phyloP scores from a whole-genome alignment of 108 stramenopile genomes.

The Mediolabrus comicus region DNA sequence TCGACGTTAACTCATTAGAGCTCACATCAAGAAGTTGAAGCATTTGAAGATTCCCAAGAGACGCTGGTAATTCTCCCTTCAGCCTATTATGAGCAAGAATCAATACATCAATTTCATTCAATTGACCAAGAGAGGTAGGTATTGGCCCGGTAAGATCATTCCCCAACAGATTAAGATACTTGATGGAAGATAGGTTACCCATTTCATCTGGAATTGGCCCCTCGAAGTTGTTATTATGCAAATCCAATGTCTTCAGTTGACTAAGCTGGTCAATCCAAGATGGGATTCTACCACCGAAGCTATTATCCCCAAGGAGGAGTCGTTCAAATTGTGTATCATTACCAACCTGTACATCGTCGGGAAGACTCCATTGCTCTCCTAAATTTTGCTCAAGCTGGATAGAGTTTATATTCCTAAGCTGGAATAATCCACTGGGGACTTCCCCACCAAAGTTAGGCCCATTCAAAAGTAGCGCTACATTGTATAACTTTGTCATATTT shows the following conservation, averaged over 20 bases:
- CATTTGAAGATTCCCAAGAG: neutral
- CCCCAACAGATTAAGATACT: conserved; percentile 2
- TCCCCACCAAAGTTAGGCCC: conserved; percentile 9
- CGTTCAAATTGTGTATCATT: neutral
- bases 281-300: neutral
- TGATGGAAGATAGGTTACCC: neutral
- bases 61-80: neutral
- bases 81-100: neutral
- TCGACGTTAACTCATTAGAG: conserved; percentile 7
- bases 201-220: neutral
- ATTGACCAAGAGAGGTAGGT: conserved; percentile 3
- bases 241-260: neutral
- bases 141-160: conserved; percentile 4
- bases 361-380: neutral
- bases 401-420: neutral
- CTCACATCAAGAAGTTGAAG: conserved; percentile 1
- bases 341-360: neutral
- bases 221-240: neutral
- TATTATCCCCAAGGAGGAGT: neutral
- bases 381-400: neutral
- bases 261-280: neutral
- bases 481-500: neutral
- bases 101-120: neutral
- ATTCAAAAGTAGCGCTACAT: neutral
- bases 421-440: neutral